A percentile compares a stretch with the other conserved stretches of the same genome.
These are phyloP conservation scores for Neurospora sp. DNA, from an alignment of 495 filamentous ascomycete species.

Conservation along the genomic window DNA sequence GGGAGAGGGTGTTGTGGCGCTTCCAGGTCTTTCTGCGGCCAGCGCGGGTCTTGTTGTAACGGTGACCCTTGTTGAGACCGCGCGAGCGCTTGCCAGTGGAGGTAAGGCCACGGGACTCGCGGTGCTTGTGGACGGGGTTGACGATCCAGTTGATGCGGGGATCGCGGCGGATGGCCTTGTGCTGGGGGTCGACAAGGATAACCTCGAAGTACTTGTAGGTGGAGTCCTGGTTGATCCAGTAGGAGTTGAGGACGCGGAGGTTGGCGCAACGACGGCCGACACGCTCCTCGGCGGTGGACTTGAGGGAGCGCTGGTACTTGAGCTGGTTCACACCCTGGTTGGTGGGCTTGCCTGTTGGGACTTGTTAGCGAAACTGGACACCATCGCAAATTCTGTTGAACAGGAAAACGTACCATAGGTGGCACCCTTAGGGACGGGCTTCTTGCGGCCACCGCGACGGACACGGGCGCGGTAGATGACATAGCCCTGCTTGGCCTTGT, in stretches of 20 bases:
- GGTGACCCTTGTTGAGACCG: constrained; percentile 96
- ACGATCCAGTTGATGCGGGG: constrained; percentile 99
- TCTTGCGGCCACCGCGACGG: constrained; percentile 94
- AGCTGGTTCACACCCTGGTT: constrained; percentile 99
- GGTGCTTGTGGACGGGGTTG: constrained; percentile 99
- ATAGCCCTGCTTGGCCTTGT: constrained; percentile 99
- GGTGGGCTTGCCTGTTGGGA: constrained; percentile 81
- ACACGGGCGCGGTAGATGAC: constrained; percentile 99
- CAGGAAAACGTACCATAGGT: constrained; percentile 68
- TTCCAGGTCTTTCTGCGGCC: constrained; percentile 99
- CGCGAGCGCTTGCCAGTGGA: constrained; percentile 98
- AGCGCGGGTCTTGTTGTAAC: constrained; percentile 92
- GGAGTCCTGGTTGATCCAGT: constrained; percentile 99
- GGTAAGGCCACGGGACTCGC: constrained; percentile 91
- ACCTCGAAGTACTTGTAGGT: constrained; percentile 99
- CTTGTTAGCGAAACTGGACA: constrained; percentile 11
- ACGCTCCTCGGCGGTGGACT: constrained; percentile 97
- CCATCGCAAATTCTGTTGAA: neutral
- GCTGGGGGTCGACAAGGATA: constrained; percentile 98
- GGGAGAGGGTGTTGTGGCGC: constrained; percentile 94
- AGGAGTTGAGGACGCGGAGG: constrained; percentile 97
- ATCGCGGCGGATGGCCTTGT: constrained; percentile 99
- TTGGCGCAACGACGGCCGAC: constrained; percentile 98
- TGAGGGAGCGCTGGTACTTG: constrained; percentile 99
- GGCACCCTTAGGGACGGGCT: constrained; percentile 91